phyloP scores from a whole-genome alignment of 495 filamentous ascomycete species.

The Penicillium daleae region DNA sequence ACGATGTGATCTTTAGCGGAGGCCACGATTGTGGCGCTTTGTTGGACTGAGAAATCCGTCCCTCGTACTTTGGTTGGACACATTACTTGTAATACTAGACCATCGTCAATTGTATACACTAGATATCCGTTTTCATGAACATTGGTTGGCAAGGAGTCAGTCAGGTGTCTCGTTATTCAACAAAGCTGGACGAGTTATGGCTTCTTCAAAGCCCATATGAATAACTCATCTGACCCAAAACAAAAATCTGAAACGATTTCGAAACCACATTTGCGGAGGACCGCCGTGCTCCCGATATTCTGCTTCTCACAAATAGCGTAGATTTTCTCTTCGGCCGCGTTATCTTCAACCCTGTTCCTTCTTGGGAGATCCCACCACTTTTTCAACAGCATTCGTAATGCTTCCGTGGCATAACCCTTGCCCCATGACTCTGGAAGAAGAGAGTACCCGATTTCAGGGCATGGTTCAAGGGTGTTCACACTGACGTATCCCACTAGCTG shows the following conservation, averaged over 20 bases:
- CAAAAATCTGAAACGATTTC: slow-evolving; percentile 35
- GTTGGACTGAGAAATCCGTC: not conserved
- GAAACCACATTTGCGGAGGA: slow-evolving; percentile 44
- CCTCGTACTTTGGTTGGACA: not conserved
- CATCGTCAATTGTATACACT: not conserved
- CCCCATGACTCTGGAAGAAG: slow-evolving; percentile 35
- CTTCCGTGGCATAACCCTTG: slow-evolving; percentile 41
- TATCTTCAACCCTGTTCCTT: not conserved
- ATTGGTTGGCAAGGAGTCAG: not conserved
- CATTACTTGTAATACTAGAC: not conserved
- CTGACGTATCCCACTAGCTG: slow-evolving; percentile 31
- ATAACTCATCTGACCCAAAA: slow-evolving; percentile 38
- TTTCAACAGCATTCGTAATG: slow-evolving; percentile 29
- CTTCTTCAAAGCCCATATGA: slow-evolving; percentile 47
- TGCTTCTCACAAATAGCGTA: slow-evolving; percentile 30
- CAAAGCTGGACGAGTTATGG: not conserved
- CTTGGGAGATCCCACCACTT: slow-evolving; percentile 31
- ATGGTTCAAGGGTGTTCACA: slow-evolving; percentile 21
- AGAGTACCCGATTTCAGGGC: slow-evolving; percentile 40
- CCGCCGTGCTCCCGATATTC: slow-evolving; percentile 35
- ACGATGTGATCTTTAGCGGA: slow-evolving; percentile 25
- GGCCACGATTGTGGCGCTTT: not conserved
- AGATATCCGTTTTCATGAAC: not conserved
- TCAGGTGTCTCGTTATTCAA: not conserved
- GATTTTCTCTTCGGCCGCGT: slow-evolving; percentile 18